A percentile compares a stretch with the other conserved stretches of the same genome.
phyloP scores from a whole-genome alignment of 768 basidiomycete species.

The Galerina sulciceps region DNA sequence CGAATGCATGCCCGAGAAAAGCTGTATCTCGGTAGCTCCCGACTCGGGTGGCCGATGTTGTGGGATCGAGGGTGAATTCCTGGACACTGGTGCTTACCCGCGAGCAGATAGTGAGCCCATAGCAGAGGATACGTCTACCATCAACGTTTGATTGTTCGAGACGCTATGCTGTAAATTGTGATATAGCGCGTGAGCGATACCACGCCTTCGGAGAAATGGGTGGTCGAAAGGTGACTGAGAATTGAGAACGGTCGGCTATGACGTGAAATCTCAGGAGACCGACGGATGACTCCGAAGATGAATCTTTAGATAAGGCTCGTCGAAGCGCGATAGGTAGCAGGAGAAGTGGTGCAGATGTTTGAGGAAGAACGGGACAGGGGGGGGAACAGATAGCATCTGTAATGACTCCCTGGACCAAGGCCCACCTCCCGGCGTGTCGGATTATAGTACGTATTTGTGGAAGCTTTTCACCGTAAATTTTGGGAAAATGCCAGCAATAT shows the following conservation, averaged over 20 bases:
- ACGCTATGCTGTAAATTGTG: neutral
- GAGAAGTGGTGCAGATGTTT: neutral
- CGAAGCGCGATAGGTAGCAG: neutral
- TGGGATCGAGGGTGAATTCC: neutral
- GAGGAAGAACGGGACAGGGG: neutral
- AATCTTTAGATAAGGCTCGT: neutral
- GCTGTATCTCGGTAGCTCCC: constrained; percentile 3
- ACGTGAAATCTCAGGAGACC: neutral
- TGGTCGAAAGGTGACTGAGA: constrained; percentile 2
- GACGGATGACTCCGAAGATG: neutral
- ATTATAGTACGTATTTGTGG: neutral
- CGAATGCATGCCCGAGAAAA: neutral
- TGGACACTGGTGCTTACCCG: neutral
- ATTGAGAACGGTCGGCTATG: neutral
- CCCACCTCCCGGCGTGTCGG: neutral
- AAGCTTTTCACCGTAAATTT: neutral
- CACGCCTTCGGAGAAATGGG: constrained; percentile 11
- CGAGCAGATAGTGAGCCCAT: neutral
- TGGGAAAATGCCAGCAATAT: neutral
- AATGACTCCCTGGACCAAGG: too few relatives aligned
- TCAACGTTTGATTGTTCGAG: neutral
- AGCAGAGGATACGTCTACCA: neutral
- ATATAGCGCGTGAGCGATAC: constrained; percentile 6
- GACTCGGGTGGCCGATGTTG: constrained; percentile 6
- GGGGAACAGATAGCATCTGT: neutral